These are phyloP conservation scores for Pleurotus ostreatus DNA, from an alignment of 768 basidiomycete species.

Conservation along the genomic window DNA sequence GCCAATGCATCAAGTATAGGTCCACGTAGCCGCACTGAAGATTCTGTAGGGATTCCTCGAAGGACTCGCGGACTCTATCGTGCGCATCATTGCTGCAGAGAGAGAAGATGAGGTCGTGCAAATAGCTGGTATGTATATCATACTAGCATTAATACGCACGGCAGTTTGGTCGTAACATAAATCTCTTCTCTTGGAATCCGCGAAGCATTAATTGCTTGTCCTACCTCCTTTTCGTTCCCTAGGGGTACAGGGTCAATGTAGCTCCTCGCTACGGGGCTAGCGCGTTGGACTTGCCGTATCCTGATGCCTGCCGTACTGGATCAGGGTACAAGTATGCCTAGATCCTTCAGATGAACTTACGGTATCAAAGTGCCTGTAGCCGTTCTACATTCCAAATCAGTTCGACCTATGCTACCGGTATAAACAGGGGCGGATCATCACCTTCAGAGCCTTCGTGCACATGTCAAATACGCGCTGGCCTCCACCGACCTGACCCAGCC, in stretches of 20 bases:
- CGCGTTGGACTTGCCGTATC: slow-evolving; percentile 16
- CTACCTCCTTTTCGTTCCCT: slow-evolving; percentile 8
- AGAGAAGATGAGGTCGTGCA: too few relatives aligned
- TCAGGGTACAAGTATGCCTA: background rate
- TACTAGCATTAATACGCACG: too few relatives aligned
- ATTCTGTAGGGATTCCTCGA: slow-evolving; percentile 31
- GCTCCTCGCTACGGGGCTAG: background rate
- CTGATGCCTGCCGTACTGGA: slow-evolving; percentile 19
- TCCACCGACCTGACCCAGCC: slow-evolving; percentile 32
- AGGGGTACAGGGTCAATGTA: background rate
- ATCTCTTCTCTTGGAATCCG: slow-evolving; percentile 2
- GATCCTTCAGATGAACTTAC: slow-evolving; percentile 12
- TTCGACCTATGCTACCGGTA: background rate
- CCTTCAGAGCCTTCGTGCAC: slow-evolving; percentile 30
- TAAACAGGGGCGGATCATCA: slow-evolving; percentile 4
- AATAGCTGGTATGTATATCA: too few relatives aligned
- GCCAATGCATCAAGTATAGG: slow-evolving; percentile 28
- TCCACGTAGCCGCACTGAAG: slow-evolving; percentile 41
- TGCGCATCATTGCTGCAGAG: slow-evolving; percentile 19
- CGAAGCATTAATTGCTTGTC: slow-evolving; percentile 1
- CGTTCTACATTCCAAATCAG: slow-evolving; percentile 19
- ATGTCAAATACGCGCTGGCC: slow-evolving; percentile 37
- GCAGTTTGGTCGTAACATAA: slow-evolving; percentile 5
- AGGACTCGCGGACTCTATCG: slow-evolving; percentile 29
- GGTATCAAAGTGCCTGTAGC: slow-evolving; percentile 47